Evolutionary conservation across 2,329 filamentous ascomycete species (phyloP).

Genomic region (Pseudogymnoascus sp.): DNA sequence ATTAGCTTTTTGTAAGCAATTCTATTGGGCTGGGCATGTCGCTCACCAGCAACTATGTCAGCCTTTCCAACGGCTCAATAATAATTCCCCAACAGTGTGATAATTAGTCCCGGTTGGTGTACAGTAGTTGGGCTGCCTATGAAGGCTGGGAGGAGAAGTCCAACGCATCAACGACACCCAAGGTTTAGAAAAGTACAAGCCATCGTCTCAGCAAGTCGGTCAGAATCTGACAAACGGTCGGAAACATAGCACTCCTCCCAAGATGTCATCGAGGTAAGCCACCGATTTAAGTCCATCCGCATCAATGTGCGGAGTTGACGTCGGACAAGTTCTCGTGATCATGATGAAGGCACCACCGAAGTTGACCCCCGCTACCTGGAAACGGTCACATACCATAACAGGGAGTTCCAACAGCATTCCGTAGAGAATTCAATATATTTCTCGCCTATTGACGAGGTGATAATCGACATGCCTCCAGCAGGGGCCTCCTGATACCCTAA

Average conservation of each 20-base stretch:
- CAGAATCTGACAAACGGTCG: background rate
- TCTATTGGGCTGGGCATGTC: background rate
- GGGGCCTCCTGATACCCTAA: background rate
- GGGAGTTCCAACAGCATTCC: slow-evolving; percentile 61
- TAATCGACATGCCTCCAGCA: slow-evolving; percentile 16
- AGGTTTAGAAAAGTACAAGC: background rate
- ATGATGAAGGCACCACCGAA: slow-evolving; percentile 38
- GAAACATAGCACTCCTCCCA: background rate
- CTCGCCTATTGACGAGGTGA: slow-evolving; percentile 64
- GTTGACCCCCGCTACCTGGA: slow-evolving; percentile 54
- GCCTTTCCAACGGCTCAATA: background rate
- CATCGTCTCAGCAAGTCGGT: background rate
- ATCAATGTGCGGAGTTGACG: slow-evolving; percentile 13
- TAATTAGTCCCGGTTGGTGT: slow-evolving; percentile 3
- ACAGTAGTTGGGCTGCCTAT: slow-evolving; percentile 4
- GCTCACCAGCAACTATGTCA: background rate
- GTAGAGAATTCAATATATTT: slow-evolving; percentile 60
- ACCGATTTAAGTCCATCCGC: background rate
- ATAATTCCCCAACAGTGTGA: slow-evolving; percentile 1
- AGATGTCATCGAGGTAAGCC: background rate
- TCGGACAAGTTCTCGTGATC: slow-evolving; percentile 29
- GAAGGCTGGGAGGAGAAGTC: background rate
- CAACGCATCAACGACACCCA: background rate
- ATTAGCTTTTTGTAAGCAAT: slow-evolving; percentile 1
- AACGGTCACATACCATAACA: slow-evolving; percentile 52